Base-by-base conservation (phyloP, 345 rosid genomes). In the Eutrema yunnanense region DNA sequence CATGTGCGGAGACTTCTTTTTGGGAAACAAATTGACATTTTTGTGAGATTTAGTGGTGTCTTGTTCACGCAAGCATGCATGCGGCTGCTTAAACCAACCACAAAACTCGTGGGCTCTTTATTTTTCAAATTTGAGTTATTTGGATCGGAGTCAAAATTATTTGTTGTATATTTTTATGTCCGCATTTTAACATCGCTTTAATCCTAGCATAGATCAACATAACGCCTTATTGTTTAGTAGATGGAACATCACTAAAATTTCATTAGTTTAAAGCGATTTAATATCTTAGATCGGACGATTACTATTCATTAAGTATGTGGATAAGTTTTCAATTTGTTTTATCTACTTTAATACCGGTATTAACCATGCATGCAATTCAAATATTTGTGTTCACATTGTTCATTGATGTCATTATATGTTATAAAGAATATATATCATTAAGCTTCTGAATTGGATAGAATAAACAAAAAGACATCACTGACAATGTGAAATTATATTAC, bases 11-110 rank as follows among this genome's bases (percentile, higher is more conserved):
- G 19, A 48, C 44, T 11, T 56, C 16, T 57, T 26, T 66, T 11
- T 30, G 49, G 67, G 44, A 66, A 58, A 65, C 14, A 46, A 49
- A 38, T 65, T 38, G 52, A 65, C 51, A 48, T 40, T 27, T 43
- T 30, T 41, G 60, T 41, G 67, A 26, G 43, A 13, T 40, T 34
- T 66, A 22, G 67, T 73, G 67, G 36, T 74, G 67, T 74, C 73
- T 66, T 58, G 67, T 74, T 58, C 54, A 22, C 67, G 60, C 78
- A 64, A 12, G 54, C 62, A 72, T 42, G 61, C 69, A 72, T 42
- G 61, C 69, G 69, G 53, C 61, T 56, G 58, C 41, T 65, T 29
- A 55, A 40, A 58, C 54, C 53, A 53, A 50, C 67, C 67, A 66
- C 53, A 55, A 46, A n/a, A 41, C 48, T 40, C 47, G 13, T 64